These are phyloP conservation scores for Geosiphon pyriformis DNA, from an alignment of 192 early-diverging fungal species.

Conservation along the genomic window DNA sequence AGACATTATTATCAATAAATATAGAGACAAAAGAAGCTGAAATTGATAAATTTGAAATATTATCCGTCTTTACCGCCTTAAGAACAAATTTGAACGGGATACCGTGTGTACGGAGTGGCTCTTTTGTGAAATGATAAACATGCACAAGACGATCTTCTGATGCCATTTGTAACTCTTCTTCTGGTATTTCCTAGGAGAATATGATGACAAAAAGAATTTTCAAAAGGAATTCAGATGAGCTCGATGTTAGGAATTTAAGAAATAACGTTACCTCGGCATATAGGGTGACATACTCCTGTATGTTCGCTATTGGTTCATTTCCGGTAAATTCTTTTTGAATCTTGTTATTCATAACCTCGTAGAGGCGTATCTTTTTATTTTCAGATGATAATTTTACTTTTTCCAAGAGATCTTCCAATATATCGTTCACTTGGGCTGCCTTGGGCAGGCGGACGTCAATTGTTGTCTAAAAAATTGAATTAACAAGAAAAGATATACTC, in stretches of 20 bases:
- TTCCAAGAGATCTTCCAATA: conserved; percentile 44
- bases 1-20: no score
- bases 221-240: background rate
- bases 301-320: conserved; percentile 38
- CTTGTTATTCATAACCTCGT: conserved; percentile 46
- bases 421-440: conserved; percentile 35
- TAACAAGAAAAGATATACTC: conserved; percentile 7
- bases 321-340: conserved; percentile 40
- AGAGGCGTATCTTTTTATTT: conserved; percentile 51
- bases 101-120: conserved; percentile 62
- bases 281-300: conserved; percentile 43
- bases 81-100: conserved; percentile 80
- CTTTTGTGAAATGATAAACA: conserved; percentile 76
- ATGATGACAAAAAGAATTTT: background rate
- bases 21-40: no score
- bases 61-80: conserved; percentile 35
- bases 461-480: conserved; percentile 21
- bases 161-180: conserved; percentile 38
- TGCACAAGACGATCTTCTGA: conserved; percentile 44
- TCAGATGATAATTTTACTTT: conserved; percentile 43
- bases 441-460: conserved; percentile 71
- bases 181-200: conserved; percentile 32
- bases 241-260: background rate
- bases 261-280: conserved; percentile 52
- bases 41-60: no score